Base-by-base conservation (phyloP, 768 basidiomycete genomes). In the Roridomyces roridus region DNA sequence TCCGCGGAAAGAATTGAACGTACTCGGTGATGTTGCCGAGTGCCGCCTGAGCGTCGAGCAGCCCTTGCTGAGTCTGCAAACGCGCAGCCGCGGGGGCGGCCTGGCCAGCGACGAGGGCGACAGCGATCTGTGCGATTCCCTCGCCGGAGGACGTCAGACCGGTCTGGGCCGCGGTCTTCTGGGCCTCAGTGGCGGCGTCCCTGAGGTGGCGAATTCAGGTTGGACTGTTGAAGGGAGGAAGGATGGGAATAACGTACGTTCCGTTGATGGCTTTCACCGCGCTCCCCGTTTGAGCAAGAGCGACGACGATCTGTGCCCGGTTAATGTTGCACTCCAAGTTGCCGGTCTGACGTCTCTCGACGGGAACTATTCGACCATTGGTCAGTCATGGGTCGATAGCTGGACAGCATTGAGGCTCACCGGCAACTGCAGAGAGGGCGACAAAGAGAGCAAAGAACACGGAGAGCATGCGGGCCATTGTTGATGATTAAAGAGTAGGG, bases 291-390 rank as follows among this genome's bases (percentile, higher is more conserved):
- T 47, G 44, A 1, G 63, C 65, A 25, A 70, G 70, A 24, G 57
- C 56, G 18, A 53, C 50, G 28, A 70, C 67, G 24, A 65, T 69
- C 29, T 67, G 63, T 24, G 65, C 46, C 23, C 68, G 68, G 36
- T 68, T 65, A 18, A 65, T 52, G 43, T 67, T 69, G 55, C 71
- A 70, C 14, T 46, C 3, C 20, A 59, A 6, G 26, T 29, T 37
- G 2, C 55, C 60, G 31, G 55, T 20, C 21, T 29, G 40, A 14
- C 51, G 57, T 14, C 34, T 39, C 23, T 48, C 43, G 11, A 49
- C 40, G 8, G 60, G 51, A 11, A 54, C 52, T 59, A 54, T 26
- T 37, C 35, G n/a, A 31, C 11, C 11, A 47, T 31, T 59, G 18
- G 40, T 42, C 3, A 12, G 20, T 44, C n/a, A n/a, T n/a, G n/a